Evolutionary conservation across 768 basidiomycete species (phyloP), one percentile per base, ranked within the genome.

Genomic region (Pisolithus albus): DNA sequence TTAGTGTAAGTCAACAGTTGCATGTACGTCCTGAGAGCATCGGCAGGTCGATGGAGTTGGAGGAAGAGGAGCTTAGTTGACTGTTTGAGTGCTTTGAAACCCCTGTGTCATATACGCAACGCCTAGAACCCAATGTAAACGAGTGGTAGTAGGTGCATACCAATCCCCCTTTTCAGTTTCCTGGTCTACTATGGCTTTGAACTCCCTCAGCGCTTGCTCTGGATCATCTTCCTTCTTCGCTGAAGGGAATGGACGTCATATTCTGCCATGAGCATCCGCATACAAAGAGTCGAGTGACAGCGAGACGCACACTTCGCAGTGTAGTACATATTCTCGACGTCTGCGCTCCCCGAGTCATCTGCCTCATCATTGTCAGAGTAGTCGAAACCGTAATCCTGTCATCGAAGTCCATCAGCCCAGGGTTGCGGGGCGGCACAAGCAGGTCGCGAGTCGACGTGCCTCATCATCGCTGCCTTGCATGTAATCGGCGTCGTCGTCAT

Each of bases 281-380:
- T 30, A 48, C 43, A 45, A 11, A 13, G 34, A 34, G 15, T 34
- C 34, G 34, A 46, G n/a, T 46, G 40, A 4, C 39, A 53, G 23
- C n/a, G 9, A 15, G 37, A 69, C 85, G 47, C 58, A 97, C 95
- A 84, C 70, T 99, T 99, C 10, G 96, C 96, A 46, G 85, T 88
- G 68, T 98, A 98, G 72, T 99, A 99, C 81, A 93, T 83, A 64
- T 99, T 99, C 73, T 99, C 96, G 42, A 96, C 83, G 70, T 96
- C 94, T 23, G 83, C 88, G 49, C 82, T 88, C 46, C 80, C 87
- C 1, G 82, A 77, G 59, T 88, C 88, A 51, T 90, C 82, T 26
- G 79, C 88, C 26, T 88, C 88, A 34, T 88, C 91, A 47, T 81
- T 86, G 68, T 92, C 94, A 40, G 93, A 94, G 70, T 97, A 99